Percentiles rank a stretch among this genome's conserved stretches.
phyloP scores from a whole-genome alignment of 208 protist genomes.

The Willaertia magna region DNA sequence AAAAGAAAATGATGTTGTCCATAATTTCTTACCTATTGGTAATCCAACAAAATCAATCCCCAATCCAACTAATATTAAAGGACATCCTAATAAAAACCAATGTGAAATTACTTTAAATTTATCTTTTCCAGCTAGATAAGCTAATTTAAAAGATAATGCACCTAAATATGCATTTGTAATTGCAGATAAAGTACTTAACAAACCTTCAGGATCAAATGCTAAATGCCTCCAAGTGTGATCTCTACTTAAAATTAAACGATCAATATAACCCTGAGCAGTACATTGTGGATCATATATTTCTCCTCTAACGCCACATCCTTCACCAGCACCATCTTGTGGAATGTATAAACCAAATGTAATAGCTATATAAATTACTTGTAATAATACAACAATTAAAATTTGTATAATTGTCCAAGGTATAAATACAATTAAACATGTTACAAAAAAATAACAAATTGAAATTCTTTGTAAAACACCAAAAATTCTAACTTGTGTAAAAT shows the following conservation, averaged over 20 bases:
- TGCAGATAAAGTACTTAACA: background rate
- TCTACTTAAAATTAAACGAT: background rate
- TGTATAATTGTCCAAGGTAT: background rate
- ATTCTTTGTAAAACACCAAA: background rate
- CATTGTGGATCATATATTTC: background rate
- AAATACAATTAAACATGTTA: background rate
- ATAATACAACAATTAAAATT: background rate
- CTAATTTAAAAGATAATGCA: background rate
- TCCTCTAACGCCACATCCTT: background rate
- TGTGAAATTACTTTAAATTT: background rate
- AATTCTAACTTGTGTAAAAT: background rate
- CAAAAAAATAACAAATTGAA: background rate
- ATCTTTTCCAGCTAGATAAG: background rate
- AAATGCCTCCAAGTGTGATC: background rate
- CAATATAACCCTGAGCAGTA: background rate
- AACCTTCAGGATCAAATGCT: background rate
- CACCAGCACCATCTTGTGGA: background rate
- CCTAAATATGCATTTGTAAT: background rate
- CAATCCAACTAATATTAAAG: background rate
- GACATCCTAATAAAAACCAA: background rate
- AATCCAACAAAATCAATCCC: background rate
- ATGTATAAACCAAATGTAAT: background rate
- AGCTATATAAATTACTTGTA: background rate
- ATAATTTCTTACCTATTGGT: background rate
- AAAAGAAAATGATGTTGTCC: background rate